Evolutionary conservation across 106 monocot species (phyloP).

Genomic region (Dendrobium catenatum): DNA sequence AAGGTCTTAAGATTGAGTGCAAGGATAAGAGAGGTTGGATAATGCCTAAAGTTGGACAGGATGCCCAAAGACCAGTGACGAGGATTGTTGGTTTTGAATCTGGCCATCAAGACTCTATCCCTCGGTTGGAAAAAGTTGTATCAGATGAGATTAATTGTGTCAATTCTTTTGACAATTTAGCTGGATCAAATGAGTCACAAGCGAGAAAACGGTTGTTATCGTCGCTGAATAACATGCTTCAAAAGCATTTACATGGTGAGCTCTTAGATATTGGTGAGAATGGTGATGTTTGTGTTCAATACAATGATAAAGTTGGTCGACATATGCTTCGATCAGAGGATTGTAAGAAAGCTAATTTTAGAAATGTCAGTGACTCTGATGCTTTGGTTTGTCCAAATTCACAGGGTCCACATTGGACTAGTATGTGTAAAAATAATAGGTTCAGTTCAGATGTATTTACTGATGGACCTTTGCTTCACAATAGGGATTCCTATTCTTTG

Average conservation of each 20-base stretch:
- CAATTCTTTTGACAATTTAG: conserved; percentile 2
- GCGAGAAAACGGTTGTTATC: conserved; percentile 68
- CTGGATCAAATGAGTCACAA: conserved; percentile 32
- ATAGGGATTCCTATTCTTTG: conserved; percentile 20
- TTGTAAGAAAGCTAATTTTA: conserved; percentile 58
- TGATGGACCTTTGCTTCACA: conserved; percentile 72
- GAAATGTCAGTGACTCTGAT: conserved; percentile 14
- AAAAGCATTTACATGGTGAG: conserved; percentile 55
- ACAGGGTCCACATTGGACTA: not conserved
- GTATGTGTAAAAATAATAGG: conserved; percentile 6
- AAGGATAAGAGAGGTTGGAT: conserved; percentile 24
- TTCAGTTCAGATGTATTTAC: conserved; percentile 30
- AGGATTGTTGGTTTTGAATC: conserved; percentile 83
- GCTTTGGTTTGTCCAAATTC: conserved; percentile 5
- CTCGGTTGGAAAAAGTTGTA: conserved; percentile 6
- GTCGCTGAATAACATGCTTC: conserved; percentile 45
- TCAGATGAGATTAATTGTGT: conserved; percentile 14
- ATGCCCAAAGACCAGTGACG: conserved; percentile 32
- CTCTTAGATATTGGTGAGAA: conserved; percentile 5
- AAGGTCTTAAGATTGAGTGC: conserved; percentile 39
- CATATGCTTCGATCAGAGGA: conserved; percentile 19
- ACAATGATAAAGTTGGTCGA: conserved; percentile 10
- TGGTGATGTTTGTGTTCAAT: conserved; percentile 7
- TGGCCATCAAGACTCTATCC: conserved; percentile 3
- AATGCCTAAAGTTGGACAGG: conserved; percentile 16